phyloP scores from a whole-genome alignment of 2,329 filamentous ascomycete genomes.

The Fusarium tanahbumbuense region DNA sequence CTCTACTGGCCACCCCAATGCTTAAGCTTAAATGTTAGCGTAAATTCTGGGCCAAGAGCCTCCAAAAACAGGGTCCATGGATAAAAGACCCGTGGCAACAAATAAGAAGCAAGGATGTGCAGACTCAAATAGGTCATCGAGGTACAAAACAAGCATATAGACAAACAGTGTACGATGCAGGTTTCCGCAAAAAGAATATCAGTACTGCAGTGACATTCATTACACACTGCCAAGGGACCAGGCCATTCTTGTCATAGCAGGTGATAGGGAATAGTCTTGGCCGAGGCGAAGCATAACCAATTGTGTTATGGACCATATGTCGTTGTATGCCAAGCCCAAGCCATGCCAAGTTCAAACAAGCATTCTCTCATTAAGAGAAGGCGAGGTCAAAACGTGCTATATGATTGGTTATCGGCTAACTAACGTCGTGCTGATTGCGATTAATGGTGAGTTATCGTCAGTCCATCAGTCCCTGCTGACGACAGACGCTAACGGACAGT shows the following conservation, averaged over 20 bases:
- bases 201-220: slow-evolving; percentile 21
- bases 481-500: slow-evolving; percentile 36
- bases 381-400: neutral
- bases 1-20: slow-evolving; percentile 13
- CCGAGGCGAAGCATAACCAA: slow-evolving; percentile 33
- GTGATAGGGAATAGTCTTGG: slow-evolving; percentile 33
- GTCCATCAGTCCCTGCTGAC: slow-evolving; percentile 22
- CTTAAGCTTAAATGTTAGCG: slow-evolving; percentile 43
- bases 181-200: slow-evolving; percentile 15
- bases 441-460: slow-evolving; percentile 15
- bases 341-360: slow-evolving; percentile 42
- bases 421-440: slow-evolving; percentile 17
- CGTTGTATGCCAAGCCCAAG: slow-evolving; percentile 34
- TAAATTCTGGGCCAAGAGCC: slow-evolving; percentile 25
- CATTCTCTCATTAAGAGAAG: slow-evolving; percentile 17
- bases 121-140: slow-evolving; percentile 10
- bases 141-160: slow-evolving; percentile 12
- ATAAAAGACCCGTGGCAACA: neutral
- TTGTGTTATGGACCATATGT: slow-evolving; percentile 9
- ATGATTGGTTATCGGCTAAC: slow-evolving; percentile 25
- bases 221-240: slow-evolving; percentile 23
- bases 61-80: slow-evolving; percentile 8
- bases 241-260: slow-evolving; percentile 29
- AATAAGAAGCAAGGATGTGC: neutral
- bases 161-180: slow-evolving; percentile 5